phyloP scores from a whole-genome alignment of 768 basidiomycete genomes.

The Leucocoprinus birnbaumii region DNA sequence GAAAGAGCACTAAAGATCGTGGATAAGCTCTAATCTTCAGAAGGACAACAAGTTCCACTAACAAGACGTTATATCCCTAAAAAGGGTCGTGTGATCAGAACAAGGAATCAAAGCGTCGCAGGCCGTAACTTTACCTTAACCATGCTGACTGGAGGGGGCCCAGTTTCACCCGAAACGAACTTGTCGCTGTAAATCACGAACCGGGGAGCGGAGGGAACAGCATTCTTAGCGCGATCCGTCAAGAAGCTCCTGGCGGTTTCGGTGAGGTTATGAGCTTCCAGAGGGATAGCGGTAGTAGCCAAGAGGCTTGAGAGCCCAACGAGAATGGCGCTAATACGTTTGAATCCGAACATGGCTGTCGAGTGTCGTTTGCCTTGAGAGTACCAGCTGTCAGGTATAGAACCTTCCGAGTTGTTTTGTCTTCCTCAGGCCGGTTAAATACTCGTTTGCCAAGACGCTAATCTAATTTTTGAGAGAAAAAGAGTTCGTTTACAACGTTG shows the following conservation, averaged over 20 bases:
- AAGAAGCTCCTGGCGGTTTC: slow-evolving; percentile 29
- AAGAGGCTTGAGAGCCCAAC: neutral
- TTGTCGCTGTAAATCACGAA: slow-evolving; percentile 44
- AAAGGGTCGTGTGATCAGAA: neutral
- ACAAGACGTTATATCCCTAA: slow-evolving; percentile 63
- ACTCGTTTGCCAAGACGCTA: neutral
- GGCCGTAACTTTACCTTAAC: slow-evolving; percentile 34
- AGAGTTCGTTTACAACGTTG: neutral
- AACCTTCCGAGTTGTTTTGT: neutral
- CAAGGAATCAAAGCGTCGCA: neutral
- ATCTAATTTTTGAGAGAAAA: neutral
- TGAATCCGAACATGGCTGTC: slow-evolving; percentile 5
- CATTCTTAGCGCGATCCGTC: no score
- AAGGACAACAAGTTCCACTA: slow-evolving; percentile 13
- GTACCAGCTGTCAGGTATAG: neutral
- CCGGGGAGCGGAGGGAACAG: slow-evolving; percentile 46
- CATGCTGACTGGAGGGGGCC: slow-evolving; percentile 43
- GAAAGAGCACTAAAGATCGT: slow-evolving; percentile 31
- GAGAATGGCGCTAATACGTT: slow-evolving; percentile 3
- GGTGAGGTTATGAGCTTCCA: slow-evolving; percentile 23
- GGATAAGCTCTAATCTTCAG: neutral
- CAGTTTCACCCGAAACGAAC: slow-evolving; percentile 41
- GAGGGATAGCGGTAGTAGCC: neutral
- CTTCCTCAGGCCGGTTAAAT: slow-evolving; percentile 2
- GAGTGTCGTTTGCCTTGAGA: neutral